Evolutionary conservation across 768 basidiomycete genomes (phyloP).

Genomic region (Mycena chlorophos): DNA sequence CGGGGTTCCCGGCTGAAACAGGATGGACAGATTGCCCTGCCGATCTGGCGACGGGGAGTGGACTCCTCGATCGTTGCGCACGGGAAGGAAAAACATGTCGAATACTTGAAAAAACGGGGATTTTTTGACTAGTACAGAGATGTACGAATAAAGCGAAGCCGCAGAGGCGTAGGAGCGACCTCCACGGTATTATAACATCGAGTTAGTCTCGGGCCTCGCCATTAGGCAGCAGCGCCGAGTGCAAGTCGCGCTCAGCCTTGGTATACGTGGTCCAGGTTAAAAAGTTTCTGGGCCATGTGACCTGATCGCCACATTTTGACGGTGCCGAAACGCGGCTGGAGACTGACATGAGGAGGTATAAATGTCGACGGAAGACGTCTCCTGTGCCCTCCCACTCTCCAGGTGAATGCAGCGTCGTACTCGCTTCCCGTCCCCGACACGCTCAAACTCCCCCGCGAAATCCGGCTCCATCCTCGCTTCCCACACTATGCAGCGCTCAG

Average conservation of each 20-base stretch:
- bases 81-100: constrained; percentile 33
- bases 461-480: constrained; percentile 14
- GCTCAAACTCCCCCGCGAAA: constrained; percentile 15
- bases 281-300: constrained; percentile 36
- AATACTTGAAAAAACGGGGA: constrained; percentile 31
- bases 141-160: constrained; percentile 65
- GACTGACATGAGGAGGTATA: neutral
- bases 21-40: constrained; percentile 35
- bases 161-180: constrained; percentile 30
- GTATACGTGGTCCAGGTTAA: constrained; percentile 61
- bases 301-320: neutral
- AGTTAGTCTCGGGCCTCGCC: constrained; percentile 70
- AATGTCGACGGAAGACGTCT: too few relatives aligned
- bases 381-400: too few relatives aligned
- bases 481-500: constrained; percentile 43
- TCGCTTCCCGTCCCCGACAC: constrained; percentile 22
- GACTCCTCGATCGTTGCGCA: constrained; percentile 37
- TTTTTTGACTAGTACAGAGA: constrained; percentile 21
- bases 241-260: constrained; percentile 55
- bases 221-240: constrained; percentile 64
- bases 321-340: neutral
- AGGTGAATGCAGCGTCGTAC: constrained; percentile 13
- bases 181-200: constrained; percentile 73
- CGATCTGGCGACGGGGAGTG: constrained; percentile 40
- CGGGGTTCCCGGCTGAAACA: constrained; percentile 5